Base-by-base conservation (phyloP, 148 eudicot species). In the Camellia lanceoleosa region DNA sequence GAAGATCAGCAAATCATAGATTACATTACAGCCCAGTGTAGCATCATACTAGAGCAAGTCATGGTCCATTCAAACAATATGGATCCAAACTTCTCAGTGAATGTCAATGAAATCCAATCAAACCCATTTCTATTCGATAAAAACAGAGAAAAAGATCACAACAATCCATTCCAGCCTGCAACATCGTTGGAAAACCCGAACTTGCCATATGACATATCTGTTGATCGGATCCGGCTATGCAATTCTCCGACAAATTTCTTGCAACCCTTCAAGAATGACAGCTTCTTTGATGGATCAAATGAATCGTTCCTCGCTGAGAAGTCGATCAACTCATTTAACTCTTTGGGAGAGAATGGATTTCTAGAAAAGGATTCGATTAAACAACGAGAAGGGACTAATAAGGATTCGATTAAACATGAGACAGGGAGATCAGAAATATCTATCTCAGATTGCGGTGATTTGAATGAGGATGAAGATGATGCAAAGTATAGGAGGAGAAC, bases 381-480 rank as follows among this genome's bases (percentile, higher is more conserved):
- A 30, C 38, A 30, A 30, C 38, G 1, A 30, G 38, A 30, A 1
- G 38, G 38, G 38, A 30, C 38, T 30, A 30, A 89, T 11, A 81
- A 86, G 76, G 91, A 90, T 54, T 70, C 87, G 0, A 1, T 80
- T 42, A 92, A 83, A 69, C 82, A 83, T 1, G 89, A 86, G 52
- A 79, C 71, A 42, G 84, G 80, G 58, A 80, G 89, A 44, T 88
- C 84, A 38, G 94, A 96, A n/a, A n/a, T n/a, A 54, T 90, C 96
- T 1, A 76, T 81, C 42, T 93, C 97, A 0, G 99, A 97, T 54
- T 79, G 82, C 42, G 89, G 93, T 64, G 97, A 92, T 79, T 89
- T 69, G 5, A 85, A 92, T 54, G 98, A 92, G 14, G 97, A 92
- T 3, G 93, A 91, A n/a, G 97, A 92, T 61, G 99, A 91, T 78